Evolutionary conservation across 129 eudicot species (phyloP).

Genomic region (Flaveria brownii): DNA sequence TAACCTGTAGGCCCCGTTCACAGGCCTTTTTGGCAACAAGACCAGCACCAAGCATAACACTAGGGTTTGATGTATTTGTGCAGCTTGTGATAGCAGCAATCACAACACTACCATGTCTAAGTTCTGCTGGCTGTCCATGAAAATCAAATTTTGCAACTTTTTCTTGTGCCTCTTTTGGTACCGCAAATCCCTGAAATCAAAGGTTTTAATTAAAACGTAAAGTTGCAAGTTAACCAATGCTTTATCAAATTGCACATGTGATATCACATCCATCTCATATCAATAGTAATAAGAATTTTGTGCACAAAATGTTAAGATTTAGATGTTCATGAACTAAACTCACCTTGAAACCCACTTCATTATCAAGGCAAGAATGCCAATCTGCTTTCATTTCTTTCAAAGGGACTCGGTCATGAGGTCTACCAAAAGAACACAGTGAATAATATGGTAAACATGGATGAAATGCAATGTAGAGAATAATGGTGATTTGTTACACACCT

Average conservation of each 20-base stretch:
- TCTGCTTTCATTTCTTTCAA: conserved; percentile 93
- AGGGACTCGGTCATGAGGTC: conserved; percentile 96
- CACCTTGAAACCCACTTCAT: conserved; percentile 91
- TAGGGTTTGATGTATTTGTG: conserved; percentile 98
- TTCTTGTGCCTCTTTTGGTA: conserved; percentile 87
- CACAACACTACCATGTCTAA: conserved; percentile 94
- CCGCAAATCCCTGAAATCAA: conserved; percentile 73
- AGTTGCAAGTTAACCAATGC: conserved; percentile 7
- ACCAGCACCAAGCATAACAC: conserved; percentile 99
- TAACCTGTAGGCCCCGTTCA: conserved; percentile 89
- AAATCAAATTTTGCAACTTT: conserved; percentile 78
- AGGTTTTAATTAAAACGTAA: background rate
- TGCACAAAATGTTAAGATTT: conserved; percentile 7
- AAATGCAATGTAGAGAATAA: background rate
- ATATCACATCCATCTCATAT: conserved; percentile 3
- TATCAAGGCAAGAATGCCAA: conserved; percentile 94
- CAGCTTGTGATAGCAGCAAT: conserved; percentile 99
- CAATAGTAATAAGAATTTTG: background rate
- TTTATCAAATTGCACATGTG: conserved; percentile 7
- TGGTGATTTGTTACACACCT: conserved; percentile 47
- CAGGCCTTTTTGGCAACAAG: conserved; percentile 96
- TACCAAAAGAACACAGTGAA: conserved; percentile 33
- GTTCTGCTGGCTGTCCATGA: conserved; percentile 91
- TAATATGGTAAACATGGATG: background rate
- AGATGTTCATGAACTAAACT: conserved; percentile 24